Base-by-base conservation (phyloP, 352 stramenopile genomes). In the Phytophthora pisi region DNA sequence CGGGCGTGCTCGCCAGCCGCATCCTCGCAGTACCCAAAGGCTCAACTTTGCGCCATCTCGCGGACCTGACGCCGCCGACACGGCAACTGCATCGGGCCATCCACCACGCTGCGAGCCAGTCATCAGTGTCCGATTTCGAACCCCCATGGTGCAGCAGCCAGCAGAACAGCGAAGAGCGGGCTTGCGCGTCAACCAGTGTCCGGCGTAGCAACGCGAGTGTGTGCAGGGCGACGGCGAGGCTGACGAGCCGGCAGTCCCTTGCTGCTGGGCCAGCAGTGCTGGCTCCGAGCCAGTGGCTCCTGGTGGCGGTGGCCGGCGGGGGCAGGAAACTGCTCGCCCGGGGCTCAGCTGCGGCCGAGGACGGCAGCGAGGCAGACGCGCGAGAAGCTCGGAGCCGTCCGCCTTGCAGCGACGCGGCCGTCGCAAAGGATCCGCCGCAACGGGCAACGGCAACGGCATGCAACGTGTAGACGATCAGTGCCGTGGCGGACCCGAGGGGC, bases 261-360 rank as follows among this genome's bases (percentile, higher is more conserved):
- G 34, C 34, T 46, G 38, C 15, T n/a, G n/a, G n/a, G n/a, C n/a
- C n/a, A n/a, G n/a, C n/a, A n/a, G n/a, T n/a, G n/a, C n/a, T n/a
- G n/a, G n/a, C n/a, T n/a, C n/a, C n/a, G n/a, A n/a, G n/a, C n/a
- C n/a, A n/a, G n/a, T n/a, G n/a, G n/a, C n/a, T n/a, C n/a, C n/a
- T n/a, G n/a, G n/a, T n/a, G n/a, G 30, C 50, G 28, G 13, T 43
- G 36, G 36, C 40, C 40, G 40, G n/a, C 42, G 7, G 42, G 4
- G 18, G 43, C n/a, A 50, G 20, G 45, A 63, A 63, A 68, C 64
- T 72, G 64, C 58, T 72, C 50, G 34, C 9, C 31, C 8, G n/a
- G 16, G 26, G 16, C 54, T 52, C 62, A 65, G 62, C 62, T 64
- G 61, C 55, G 15, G 31, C 20, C 20, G 20, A 20, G 20, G 20